phyloP scores from a whole-genome alignment of 768 basidiomycete genomes.

The Pholiota molesta region DNA sequence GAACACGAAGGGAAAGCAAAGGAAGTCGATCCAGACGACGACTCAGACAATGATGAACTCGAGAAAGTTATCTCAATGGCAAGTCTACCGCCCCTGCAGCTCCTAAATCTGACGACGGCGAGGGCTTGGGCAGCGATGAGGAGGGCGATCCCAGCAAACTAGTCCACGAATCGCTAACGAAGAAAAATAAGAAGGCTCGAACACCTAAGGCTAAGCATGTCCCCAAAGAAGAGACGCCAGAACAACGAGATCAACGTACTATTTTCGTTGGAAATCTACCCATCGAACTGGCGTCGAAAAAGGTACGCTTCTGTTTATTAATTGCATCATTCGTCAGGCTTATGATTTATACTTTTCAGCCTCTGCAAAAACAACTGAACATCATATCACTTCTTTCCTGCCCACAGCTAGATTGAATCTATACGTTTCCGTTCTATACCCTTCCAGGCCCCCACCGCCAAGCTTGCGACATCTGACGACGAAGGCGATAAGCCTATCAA shows the following conservation, averaged over 20 bases:
- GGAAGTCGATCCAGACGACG: conserved; percentile 26
- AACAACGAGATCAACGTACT: conserved; percentile 78
- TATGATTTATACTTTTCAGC: conserved; percentile 41
- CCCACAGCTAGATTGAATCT: conserved; percentile 85
- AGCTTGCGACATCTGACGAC: conserved; percentile 49
- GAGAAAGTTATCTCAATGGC: conserved; percentile 35
- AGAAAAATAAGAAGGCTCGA: conserved; percentile 33
- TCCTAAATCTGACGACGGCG: conserved; percentile 11
- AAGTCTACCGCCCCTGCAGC: conserved; percentile 2
- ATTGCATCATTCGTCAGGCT: not conserved
- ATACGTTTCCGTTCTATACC: conserved; percentile 92
- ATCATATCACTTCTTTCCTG: conserved; percentile 73
- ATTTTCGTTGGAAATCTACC: conserved; percentile 92
- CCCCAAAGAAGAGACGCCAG: conserved; percentile 72
- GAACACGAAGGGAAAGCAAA: conserved; percentile 23
- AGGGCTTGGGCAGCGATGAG: conserved; percentile 26
- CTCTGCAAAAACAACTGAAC: conserved; percentile 75
- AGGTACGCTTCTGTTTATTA: conserved; percentile 49
- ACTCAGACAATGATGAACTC: conserved; percentile 33
- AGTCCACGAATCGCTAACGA: conserved; percentile 68
- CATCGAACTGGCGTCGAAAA: conserved; percentile 72
- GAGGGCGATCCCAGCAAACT: conserved; percentile 33
- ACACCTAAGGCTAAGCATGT: conserved; percentile 47
- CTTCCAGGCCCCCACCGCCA: conserved; percentile 80
- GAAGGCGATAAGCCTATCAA: conserved; percentile 30